phyloP scores from a whole-genome alignment of 306 rosid species.

The Fagus crenata region DNA sequence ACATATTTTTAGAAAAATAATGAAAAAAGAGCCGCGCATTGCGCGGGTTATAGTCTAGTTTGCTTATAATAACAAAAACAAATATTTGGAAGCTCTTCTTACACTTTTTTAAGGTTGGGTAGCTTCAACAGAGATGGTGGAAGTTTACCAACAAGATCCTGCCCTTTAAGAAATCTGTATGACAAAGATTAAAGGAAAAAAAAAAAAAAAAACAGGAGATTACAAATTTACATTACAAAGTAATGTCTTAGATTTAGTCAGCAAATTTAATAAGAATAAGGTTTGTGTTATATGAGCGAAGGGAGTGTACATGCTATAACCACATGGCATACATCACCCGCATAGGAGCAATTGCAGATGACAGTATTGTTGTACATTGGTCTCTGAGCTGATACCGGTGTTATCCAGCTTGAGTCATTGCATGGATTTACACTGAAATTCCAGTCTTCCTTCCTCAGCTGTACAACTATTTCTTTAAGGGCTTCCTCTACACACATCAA shows the following conservation, averaged over 20 bases:
- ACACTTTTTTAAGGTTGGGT: slow-evolving; percentile 33
- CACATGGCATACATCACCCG: slow-evolving; percentile 24
- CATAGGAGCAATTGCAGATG: slow-evolving; percentile 24
- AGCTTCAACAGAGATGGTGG: slow-evolving; percentile 32
- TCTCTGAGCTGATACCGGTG: neutral
- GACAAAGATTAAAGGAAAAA: neutral
- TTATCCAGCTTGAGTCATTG: slow-evolving; percentile 23
- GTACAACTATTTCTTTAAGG: slow-evolving; percentile 18
- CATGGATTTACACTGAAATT: slow-evolving; percentile 31
- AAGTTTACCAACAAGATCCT: slow-evolving; percentile 39
- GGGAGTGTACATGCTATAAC: slow-evolving; percentile 8
- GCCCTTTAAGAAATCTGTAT: slow-evolving; percentile 6
- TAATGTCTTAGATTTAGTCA: neutral
- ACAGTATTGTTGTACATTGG: slow-evolving; percentile 17
- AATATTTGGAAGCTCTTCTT: slow-evolving; percentile 7
- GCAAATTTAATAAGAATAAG: neutral
- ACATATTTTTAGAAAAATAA: no score
- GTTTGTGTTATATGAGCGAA: neutral
- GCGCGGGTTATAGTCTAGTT: no score
- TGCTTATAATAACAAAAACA: neutral
- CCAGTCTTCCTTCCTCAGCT: slow-evolving; percentile 32
- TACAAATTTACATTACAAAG: neutral
- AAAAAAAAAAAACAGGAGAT: neutral
- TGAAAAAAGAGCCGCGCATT: no score
- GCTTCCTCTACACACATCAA: slow-evolving; percentile 24